phyloP scores from a whole-genome alignment of 768 basidiomycete genomes.

The Pleurotus cornucopiae region DNA sequence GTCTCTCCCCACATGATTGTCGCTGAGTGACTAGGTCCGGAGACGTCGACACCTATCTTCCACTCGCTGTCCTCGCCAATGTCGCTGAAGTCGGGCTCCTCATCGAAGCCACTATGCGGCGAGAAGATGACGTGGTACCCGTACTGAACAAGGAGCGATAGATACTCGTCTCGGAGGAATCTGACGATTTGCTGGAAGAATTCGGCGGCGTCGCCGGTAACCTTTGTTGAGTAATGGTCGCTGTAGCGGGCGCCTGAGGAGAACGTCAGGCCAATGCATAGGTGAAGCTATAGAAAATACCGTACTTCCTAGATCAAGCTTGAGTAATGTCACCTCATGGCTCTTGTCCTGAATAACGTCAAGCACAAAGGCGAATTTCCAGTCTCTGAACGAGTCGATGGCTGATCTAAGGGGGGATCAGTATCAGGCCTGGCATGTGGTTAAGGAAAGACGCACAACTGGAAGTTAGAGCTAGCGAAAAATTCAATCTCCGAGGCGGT shows the following conservation, averaged over 20 bases:
- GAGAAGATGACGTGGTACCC: neutral
- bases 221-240: neutral
- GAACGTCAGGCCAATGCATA: neutral
- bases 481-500: constrained; percentile 11
- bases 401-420: neutral
- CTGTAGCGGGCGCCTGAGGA: neutral
- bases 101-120: neutral
- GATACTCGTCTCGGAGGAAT: neutral
- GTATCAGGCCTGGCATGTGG: neutral
- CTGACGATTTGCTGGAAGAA: neutral
- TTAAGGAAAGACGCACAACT: neutral
- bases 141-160: neutral
- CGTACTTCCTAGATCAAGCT: constrained; percentile 2
- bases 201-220: neutral
- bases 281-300: neutral
- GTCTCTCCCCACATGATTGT: constrained; percentile 8
- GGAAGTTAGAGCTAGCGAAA: neutral
- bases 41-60: neutral
- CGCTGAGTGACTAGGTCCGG: neutral
- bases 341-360: constrained; percentile 1
- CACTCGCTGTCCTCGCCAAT: neutral
- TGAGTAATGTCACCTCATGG: constrained; percentile 2
- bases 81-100: neutral
- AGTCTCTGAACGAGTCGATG: neutral
- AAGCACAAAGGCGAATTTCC: constrained; percentile 3